Evolutionary conservation across 176 grass and related monocot genomes (phyloP).

Genomic region (Oryza officinalis): DNA sequence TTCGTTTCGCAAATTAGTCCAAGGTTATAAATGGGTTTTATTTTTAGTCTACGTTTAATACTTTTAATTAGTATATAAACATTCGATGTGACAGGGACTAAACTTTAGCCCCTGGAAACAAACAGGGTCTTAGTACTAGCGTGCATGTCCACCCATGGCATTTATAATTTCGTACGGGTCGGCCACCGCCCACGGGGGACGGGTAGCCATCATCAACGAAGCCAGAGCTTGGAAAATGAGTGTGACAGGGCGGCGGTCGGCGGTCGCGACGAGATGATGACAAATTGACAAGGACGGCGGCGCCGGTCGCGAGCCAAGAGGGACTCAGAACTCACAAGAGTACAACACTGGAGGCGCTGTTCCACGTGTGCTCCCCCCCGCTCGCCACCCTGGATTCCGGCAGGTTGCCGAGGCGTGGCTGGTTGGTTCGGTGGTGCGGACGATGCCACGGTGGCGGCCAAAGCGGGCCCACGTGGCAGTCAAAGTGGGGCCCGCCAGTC

Average conservation of each 20-base stretch:
- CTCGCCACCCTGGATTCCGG: conserved; percentile 17
- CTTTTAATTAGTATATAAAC: too few relatives aligned
- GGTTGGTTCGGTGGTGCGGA: too few relatives aligned
- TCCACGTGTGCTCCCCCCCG: background rate
- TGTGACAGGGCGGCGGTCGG: background rate
- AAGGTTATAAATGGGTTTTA: too few relatives aligned
- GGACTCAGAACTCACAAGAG: background rate
- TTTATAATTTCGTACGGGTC: background rate
- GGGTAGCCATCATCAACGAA: background rate
- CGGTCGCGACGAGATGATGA: background rate
- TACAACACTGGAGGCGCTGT: conserved; percentile 12
- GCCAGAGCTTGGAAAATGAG: background rate
- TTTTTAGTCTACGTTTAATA: too few relatives aligned
- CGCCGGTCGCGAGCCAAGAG: background rate
- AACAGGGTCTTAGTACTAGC: too few relatives aligned
- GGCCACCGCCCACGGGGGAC: conserved; percentile 6
- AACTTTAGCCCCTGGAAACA: too few relatives aligned
- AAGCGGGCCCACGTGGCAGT: too few relatives aligned
- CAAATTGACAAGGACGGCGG: background rate
- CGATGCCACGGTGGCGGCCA: too few relatives aligned
- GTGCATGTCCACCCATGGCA: background rate
- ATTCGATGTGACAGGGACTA: too few relatives aligned
- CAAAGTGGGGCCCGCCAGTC: too few relatives aligned
- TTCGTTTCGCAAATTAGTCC: too few relatives aligned
- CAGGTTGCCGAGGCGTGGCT: background rate